Percentiles rank a stretch among this genome's conserved stretches.
phyloP scores from a whole-genome alignment of 2,329 filamentous ascomycete species.

The Trichoderma atroviride region DNA sequence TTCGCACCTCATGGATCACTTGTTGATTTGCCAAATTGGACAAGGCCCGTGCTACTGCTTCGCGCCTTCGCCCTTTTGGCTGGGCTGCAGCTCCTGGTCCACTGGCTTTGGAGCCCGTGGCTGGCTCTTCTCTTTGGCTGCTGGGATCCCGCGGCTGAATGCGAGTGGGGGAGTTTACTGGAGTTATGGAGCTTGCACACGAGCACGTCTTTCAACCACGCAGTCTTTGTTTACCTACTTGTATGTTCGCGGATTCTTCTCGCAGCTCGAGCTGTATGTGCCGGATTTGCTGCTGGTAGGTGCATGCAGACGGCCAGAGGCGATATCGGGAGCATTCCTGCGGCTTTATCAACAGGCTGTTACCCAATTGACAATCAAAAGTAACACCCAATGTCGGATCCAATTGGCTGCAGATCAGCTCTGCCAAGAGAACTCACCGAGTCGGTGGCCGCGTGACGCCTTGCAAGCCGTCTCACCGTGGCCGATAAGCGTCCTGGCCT shows the following conservation, averaged over 20 bases:
- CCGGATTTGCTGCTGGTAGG: background rate
- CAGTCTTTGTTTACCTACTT: background rate
- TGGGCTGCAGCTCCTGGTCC: constrained; percentile 21
- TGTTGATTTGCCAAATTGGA: constrained; percentile 11
- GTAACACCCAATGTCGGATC: background rate
- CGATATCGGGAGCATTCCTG: background rate
- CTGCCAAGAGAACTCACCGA: constrained; percentile 4
- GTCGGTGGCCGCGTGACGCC: constrained; percentile 12
- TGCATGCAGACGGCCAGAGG: background rate
- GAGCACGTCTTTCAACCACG: constrained; percentile 2
- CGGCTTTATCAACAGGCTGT: background rate
- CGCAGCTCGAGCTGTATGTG: background rate
- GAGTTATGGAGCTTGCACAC: constrained; percentile 10
- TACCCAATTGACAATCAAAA: background rate
- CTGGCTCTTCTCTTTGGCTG: background rate
- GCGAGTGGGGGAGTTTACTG: background rate
- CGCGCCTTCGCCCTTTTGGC: constrained; percentile 11
- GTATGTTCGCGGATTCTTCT: background rate
- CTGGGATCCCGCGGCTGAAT: constrained; percentile 19
- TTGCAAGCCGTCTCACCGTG: constrained; percentile 12
- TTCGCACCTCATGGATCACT: background rate
- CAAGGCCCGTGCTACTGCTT: background rate
- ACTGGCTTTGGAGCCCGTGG: background rate
- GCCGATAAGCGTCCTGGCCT: constrained; percentile 15
- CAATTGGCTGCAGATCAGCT: background rate